Evolutionary conservation across 345 rosid species (phyloP).

Genomic region (Salix viminalis): DNA sequence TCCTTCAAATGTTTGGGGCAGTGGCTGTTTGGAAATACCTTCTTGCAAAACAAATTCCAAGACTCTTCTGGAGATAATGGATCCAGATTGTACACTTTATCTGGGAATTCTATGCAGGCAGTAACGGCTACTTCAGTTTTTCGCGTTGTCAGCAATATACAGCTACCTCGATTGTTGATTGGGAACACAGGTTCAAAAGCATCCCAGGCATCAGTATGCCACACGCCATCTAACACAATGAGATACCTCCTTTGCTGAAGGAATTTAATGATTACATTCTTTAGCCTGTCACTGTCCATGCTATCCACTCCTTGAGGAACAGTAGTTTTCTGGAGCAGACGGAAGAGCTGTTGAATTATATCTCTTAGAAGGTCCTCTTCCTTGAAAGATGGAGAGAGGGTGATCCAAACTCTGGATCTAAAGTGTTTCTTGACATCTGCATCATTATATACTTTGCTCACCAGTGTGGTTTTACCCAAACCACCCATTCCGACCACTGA

Average conservation of each 20-base stretch:
- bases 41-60: conserved; percentile 8
- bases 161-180: neutral
- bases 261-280: neutral
- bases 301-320: conserved; percentile 1
- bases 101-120: neutral
- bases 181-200: neutral
- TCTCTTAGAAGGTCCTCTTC: conserved; percentile 13
- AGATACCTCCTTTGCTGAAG: conserved; percentile 8
- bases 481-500: conserved; percentile 26
- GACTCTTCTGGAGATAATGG: conserved; percentile 17
- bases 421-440: conserved; percentile 20
- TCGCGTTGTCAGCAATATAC: conserved; percentile 10
- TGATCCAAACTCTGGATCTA: conserved; percentile 15
- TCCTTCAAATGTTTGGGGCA: conserved; percentile 4
- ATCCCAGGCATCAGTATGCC: conserved; percentile 14
- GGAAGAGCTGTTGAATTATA: conserved; percentile 10
- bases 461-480: conserved; percentile 25
- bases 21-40: neutral
- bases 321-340: neutral
- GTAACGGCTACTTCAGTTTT: conserved; percentile 5
- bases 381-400: conserved; percentile 12
- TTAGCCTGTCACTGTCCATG: conserved; percentile 6
- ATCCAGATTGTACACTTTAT: neutral
- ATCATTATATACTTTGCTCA: conserved; percentile 14
- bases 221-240: conserved; percentile 18